phyloP scores from a whole-genome alignment of 306 rosid species.

The Rosa rugosa region DNA sequence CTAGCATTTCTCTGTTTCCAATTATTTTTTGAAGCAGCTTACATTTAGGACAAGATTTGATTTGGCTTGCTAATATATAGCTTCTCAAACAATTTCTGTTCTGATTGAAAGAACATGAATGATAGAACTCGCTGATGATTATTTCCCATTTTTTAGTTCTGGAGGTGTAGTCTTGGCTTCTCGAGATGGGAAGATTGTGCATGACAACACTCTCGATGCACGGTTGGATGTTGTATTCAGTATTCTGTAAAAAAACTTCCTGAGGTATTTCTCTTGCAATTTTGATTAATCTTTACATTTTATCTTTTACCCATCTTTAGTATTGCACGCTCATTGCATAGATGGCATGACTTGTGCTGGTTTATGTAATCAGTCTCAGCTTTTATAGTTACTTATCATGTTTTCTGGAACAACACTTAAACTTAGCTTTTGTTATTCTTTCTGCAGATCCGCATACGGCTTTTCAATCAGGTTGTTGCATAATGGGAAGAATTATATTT shows the following conservation, averaged over 20 bases:
- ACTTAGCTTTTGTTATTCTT: slow-evolving; percentile 29
- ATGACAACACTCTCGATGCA: slow-evolving; percentile 93
- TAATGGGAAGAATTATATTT: slow-evolving; percentile 46
- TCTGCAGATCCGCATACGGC: slow-evolving; percentile 86
- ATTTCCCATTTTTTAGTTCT: slow-evolving; percentile 59
- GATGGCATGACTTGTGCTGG: background rate
- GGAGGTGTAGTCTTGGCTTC: slow-evolving; percentile 99
- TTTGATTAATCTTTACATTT: background rate
- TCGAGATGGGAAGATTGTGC: slow-evolving; percentile 93
- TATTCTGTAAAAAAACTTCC: slow-evolving; percentile 95
- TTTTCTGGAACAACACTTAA: background rate
- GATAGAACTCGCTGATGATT: slow-evolving; percentile 23
- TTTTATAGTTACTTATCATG: too few relatives aligned
- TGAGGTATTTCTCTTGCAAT: slow-evolving; percentile 54
- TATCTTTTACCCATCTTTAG: background rate
- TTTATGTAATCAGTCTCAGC: background rate
- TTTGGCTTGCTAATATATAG: slow-evolving; percentile 22
- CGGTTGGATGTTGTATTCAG: slow-evolving; percentile 91
- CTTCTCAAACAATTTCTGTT: slow-evolving; percentile 16
- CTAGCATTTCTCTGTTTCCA: background rate
- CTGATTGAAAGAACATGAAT: slow-evolving; percentile 17
- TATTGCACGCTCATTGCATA: too few relatives aligned
- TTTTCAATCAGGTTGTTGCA: slow-evolving; percentile 61
- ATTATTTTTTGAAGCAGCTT: background rate
- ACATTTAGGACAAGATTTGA: background rate